Percentiles rank a stretch among this genome's conserved stretches.
Evolutionary conservation across 257 asterid genomes (phyloP).

Genomic region (Verbena officinalis): DNA sequence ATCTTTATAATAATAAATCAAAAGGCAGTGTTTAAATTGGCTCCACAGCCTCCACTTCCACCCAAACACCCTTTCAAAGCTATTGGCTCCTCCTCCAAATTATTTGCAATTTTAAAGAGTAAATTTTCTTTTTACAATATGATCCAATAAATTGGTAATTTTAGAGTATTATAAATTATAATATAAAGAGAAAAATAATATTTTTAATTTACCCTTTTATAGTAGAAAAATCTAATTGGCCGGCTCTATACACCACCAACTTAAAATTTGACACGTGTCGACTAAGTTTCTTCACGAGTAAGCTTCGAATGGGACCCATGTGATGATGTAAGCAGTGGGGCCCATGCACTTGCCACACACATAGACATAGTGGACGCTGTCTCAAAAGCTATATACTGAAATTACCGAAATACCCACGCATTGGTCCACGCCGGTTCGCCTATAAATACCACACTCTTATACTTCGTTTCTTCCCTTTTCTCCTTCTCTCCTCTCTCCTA

Average conservation of each 20-base stretch:
- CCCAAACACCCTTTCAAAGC: too few species aligned
- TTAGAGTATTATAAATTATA: too few species aligned
- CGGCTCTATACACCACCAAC: neutral
- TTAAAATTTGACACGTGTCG: neutral
- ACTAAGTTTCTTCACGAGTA: constrained; percentile 70
- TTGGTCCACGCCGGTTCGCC: constrained; percentile 35
- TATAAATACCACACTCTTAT: constrained; percentile 60
- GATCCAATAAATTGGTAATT: too few species aligned
- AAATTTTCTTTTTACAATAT: too few species aligned
- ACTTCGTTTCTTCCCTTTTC: constrained; percentile 56
- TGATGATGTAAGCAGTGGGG: constrained; percentile 52
- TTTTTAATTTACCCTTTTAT: too few species aligned
- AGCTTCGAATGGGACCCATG: constrained; percentile 45
- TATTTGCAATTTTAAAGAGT: too few species aligned
- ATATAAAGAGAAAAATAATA: too few species aligned
- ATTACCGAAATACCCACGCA: constrained; percentile 52
- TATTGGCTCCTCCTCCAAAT: neutral
- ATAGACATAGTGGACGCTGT: constrained; percentile 70
- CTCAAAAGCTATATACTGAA: constrained; percentile 53
- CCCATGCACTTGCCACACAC: too few species aligned
- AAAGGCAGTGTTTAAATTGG: too few species aligned
- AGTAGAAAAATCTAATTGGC: neutral
- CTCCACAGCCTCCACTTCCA: too few species aligned
- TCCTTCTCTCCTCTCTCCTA: constrained; percentile 46
- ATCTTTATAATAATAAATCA: too few species aligned